A percentile compares a stretch with the other conserved stretches of the same genome.
phyloP scores from a whole-genome alignment of 1,284 basidiomycete species.

The Hymenochaete sp. region DNA sequence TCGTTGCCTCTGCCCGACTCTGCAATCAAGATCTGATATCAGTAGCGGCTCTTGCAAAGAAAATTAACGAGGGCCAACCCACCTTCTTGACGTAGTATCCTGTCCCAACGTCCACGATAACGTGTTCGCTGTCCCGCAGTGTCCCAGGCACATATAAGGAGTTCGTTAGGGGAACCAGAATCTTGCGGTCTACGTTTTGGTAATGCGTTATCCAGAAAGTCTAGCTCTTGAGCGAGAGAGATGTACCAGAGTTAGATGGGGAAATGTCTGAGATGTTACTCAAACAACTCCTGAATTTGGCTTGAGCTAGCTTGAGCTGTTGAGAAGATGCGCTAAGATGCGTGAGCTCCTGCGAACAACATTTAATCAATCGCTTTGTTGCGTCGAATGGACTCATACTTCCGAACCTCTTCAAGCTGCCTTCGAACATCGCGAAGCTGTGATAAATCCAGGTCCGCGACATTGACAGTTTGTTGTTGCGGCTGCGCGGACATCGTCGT shows the following conservation, averaged over 20 bases:
- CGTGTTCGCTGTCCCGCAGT: conserved; percentile 74
- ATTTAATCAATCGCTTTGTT: background rate
- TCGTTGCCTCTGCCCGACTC: conserved; percentile 71
- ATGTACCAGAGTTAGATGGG: conserved; percentile 62
- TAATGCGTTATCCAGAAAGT: background rate
- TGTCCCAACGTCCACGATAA: conserved; percentile 93
- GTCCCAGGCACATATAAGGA: conserved; percentile 94
- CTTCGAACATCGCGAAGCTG: conserved; percentile 82
- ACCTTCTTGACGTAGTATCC: conserved; percentile 97
- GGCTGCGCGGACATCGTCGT: conserved; percentile 19
- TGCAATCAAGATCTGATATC: conserved; percentile 26
- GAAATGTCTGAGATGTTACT: conserved; percentile 78
- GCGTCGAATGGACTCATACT: conserved; percentile 1
- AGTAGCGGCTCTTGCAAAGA: background rate
- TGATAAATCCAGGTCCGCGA: conserved; percentile 71
- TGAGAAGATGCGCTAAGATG: conserved; percentile 90
- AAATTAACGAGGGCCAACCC: conserved; percentile 17
- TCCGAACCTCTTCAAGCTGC: conserved; percentile 78
- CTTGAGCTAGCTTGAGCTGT: conserved; percentile 87
- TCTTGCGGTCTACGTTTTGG: conserved; percentile 61
- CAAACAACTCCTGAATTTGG: conserved; percentile 85
- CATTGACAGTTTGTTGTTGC: conserved; percentile 61
- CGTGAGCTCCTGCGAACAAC: conserved; percentile 65
- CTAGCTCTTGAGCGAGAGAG: background rate
- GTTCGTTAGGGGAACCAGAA: conserved; percentile 88